A percentile compares a stretch with the other conserved stretches of the same genome.
phyloP scores from a whole-genome alignment of 306 rosid species.

The Ormosia semicastrata region DNA sequence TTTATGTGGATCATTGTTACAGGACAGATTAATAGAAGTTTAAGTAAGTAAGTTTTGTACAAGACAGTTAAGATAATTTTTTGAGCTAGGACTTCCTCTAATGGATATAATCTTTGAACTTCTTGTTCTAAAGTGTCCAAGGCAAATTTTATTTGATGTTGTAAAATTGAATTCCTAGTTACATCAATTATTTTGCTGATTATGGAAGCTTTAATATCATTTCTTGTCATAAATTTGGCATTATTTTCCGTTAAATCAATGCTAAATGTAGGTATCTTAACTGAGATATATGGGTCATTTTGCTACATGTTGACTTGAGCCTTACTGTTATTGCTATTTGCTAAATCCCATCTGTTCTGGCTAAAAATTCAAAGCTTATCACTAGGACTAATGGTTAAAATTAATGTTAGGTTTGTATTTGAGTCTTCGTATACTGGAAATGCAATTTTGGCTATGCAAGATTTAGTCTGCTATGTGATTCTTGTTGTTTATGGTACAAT shows the following conservation, averaged over 20 bases:
- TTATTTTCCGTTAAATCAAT: neutral
- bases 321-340: neutral
- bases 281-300: neutral
- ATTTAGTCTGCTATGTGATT: neutral
- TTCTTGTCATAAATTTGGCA: neutral
- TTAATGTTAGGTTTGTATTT: neutral
- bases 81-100: neutral
- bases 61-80: neutral
- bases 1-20: neutral
- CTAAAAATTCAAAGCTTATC: neutral
- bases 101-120: conserved; percentile 10
- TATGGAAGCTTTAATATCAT: neutral
- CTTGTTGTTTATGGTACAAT: conserved; percentile 9
- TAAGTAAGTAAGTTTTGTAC: neutral
- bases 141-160: neutral
- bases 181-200: neutral
- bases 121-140: neutral
- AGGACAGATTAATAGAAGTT: neutral
- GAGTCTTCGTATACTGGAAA: neutral
- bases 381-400: neutral
- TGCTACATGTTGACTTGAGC: neutral
- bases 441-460: neutral
- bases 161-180: neutral
- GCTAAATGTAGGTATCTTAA: neutral
- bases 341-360: neutral